Conservation (phyloP, 1,284 basidiomycete species). For the Ceratobasidium sp. region DNA sequence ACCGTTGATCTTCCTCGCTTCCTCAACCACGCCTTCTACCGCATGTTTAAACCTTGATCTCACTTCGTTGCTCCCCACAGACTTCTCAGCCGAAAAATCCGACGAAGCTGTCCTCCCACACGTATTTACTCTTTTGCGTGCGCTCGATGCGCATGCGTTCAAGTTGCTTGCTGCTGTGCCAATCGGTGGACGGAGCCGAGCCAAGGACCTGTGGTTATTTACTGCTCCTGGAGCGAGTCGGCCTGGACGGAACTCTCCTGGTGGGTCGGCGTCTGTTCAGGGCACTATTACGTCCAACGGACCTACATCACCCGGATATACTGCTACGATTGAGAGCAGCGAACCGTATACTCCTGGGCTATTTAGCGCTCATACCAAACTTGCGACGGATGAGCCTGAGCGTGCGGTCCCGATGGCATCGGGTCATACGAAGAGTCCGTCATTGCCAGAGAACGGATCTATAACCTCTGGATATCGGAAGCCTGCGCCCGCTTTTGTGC, state of each 20-base stretch:
- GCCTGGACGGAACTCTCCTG: conserved; percentile 13
- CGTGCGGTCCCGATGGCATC: not conserved
- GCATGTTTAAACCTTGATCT: not conserved
- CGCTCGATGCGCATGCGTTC: conserved; percentile 76
- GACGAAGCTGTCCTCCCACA: conserved; percentile 64
- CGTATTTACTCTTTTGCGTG: conserved; percentile 73
- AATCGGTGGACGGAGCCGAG: conserved; percentile 68
- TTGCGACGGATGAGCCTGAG: conserved; percentile 33
- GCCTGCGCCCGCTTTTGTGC: conserved; percentile 2
- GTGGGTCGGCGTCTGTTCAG: not conserved
- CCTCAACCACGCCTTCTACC: conserved; percentile 38
- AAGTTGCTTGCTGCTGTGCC: conserved; percentile 65
- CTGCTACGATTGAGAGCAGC: conserved; percentile 25
- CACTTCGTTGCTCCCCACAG: conserved; percentile 56
- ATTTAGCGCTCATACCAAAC: conserved; percentile 12
- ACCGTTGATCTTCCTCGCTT: conserved; percentile 24
- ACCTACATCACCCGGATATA: conserved; percentile 10
- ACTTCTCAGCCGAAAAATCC: conserved; percentile 81
- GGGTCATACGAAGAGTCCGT: conserved; percentile 18
- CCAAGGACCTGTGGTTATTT: conserved; percentile 84
- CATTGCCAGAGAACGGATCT: not conserved
- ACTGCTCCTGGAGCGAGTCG: conserved; percentile 41
- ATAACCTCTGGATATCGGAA: not conserved
- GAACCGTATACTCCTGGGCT: conserved; percentile 24
- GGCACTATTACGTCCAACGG: not conserved